Evolutionary conservation across 1,284 basidiomycete genomes (phyloP).

Genomic region (Paramarasmius palmivorus): DNA sequence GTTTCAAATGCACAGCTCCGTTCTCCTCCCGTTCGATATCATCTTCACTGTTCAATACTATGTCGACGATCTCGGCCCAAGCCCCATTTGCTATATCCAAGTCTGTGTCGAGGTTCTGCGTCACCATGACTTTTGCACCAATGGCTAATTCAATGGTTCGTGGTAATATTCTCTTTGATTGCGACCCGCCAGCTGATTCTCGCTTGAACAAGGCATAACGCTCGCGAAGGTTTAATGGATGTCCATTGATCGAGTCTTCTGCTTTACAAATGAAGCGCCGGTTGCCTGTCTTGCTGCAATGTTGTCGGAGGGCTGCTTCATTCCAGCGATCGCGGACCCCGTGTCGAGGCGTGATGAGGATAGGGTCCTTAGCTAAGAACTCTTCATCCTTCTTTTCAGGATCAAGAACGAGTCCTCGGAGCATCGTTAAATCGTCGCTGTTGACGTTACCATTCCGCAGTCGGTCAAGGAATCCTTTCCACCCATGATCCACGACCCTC

Average conservation of each 20-base stretch:
- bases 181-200: background rate
- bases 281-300: conserved; percentile 8
- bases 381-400: too few relatives aligned
- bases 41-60: conserved; percentile 17
- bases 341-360: conserved; percentile 37
- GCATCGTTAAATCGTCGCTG: too few relatives aligned
- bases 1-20: conserved; percentile 18
- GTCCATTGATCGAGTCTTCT: conserved; percentile 21
- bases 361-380: conserved; percentile 18
- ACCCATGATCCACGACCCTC: too few relatives aligned
- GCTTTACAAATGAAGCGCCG: conserved; percentile 21
- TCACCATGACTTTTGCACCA: conserved; percentile 18
- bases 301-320: conserved; percentile 5
- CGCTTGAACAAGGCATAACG: background rate
- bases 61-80: conserved; percentile 14
- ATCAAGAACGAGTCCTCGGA: too few relatives aligned
- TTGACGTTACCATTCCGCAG: too few relatives aligned
- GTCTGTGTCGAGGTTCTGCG: conserved; percentile 22
- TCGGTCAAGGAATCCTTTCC: too few relatives aligned
- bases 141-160: conserved; percentile 10
- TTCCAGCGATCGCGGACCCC: conserved; percentile 22
- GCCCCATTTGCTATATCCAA: conserved; percentile 24
- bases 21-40: background rate
- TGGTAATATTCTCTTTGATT: background rate
- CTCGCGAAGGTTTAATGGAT: background rate